A percentile compares a stretch with the other conserved stretches of the same genome.
phyloP scores from a whole-genome alignment of 306 rosid species.

The Quercus berberidifolia region DNA sequence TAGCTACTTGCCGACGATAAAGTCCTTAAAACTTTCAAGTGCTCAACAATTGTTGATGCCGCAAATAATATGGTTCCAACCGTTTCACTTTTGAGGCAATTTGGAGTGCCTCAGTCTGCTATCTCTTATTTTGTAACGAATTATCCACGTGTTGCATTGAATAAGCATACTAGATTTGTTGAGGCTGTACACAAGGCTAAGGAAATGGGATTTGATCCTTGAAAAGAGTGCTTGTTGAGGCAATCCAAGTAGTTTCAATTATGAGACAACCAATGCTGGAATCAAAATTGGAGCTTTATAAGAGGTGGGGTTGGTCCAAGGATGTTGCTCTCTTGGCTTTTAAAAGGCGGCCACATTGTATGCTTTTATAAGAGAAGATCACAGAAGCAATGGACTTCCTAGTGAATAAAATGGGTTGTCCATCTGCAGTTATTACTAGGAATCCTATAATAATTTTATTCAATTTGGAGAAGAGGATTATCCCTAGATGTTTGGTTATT shows the following conservation, averaged over 20 bases:
- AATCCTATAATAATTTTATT: not conserved
- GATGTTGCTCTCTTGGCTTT: conserved; percentile 19
- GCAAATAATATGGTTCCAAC: conserved; percentile 9
- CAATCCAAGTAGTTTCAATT: conserved; percentile 3
- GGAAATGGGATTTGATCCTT: conserved; percentile 13
- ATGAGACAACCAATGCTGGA: not conserved
- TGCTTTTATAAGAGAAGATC: conserved; percentile 21
- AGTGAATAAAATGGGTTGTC: conserved; percentile 24
- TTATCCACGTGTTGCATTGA: not conserved
- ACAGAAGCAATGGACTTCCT: conserved; percentile 13
- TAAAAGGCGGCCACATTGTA: conserved; percentile 10
- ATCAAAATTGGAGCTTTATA: conserved; percentile 6
- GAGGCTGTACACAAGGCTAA: not conserved
- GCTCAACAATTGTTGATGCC: not conserved
- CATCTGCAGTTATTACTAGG: not conserved
- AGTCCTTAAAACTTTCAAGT: conserved; percentile 1
- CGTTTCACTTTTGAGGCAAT: conserved; percentile 8
- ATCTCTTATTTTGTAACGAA: conserved; percentile 2
- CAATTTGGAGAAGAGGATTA: conserved; percentile 29
- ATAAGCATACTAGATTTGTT: not conserved
- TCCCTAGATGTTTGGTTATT: conserved; percentile 25
- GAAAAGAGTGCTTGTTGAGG: conserved; percentile 5
- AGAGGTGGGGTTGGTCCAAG: conserved; percentile 33
- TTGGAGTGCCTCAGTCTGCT: not conserved
- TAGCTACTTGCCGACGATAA: not conserved